Evolutionary conservation across 495 filamentous ascomycete species (phyloP).

Genomic region (Podospora fimiseda): DNA sequence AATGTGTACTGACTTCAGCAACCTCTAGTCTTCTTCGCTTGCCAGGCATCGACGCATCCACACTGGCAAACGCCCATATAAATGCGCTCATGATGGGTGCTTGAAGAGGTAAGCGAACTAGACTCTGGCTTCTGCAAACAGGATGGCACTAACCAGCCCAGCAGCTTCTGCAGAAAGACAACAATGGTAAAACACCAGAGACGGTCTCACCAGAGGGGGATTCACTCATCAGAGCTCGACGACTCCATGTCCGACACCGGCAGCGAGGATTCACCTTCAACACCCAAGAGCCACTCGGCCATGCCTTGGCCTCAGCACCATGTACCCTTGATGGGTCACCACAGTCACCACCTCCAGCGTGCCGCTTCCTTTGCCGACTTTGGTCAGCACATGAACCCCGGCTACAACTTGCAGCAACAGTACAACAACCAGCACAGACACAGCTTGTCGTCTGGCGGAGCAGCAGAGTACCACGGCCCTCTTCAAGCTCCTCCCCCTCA

Average conservation of each 20-base stretch:
- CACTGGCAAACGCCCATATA: slow-evolving; percentile 79
- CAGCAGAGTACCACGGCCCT: slow-evolving; percentile 32
- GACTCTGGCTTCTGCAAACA: too few relatives aligned
- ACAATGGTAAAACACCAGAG: slow-evolving; percentile 80
- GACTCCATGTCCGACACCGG: slow-evolving; percentile 53
- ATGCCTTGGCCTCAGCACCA: slow-evolving; percentile 34
- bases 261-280: slow-evolving; percentile 44
- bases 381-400: slow-evolving; percentile 37
- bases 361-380: slow-evolving; percentile 41
- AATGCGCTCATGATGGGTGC: slow-evolving; percentile 71
- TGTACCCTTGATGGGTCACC: slow-evolving; percentile 20
- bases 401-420: slow-evolving; percentile 33
- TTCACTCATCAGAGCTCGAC: slow-evolving; percentile 47
- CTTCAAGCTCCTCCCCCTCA: slow-evolving; percentile 10
- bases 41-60: slow-evolving; percentile 83
- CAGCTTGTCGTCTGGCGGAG: slow-evolving; percentile 34
- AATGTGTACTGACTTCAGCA: slow-evolving; percentile 32
- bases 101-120: slow-evolving; percentile 75
- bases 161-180: slow-evolving; percentile 81
- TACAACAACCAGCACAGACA: slow-evolving; percentile 35
- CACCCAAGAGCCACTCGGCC: slow-evolving; percentile 32
- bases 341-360: slow-evolving; percentile 32
- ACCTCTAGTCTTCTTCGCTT: slow-evolving; percentile 75
- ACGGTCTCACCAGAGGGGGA: slow-evolving; percentile 60
- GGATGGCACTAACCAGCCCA: slow-evolving; percentile 23